Base-by-base conservation (phyloP, 768 basidiomycete genomes). In the Multifurca ochricompacta region DNA sequence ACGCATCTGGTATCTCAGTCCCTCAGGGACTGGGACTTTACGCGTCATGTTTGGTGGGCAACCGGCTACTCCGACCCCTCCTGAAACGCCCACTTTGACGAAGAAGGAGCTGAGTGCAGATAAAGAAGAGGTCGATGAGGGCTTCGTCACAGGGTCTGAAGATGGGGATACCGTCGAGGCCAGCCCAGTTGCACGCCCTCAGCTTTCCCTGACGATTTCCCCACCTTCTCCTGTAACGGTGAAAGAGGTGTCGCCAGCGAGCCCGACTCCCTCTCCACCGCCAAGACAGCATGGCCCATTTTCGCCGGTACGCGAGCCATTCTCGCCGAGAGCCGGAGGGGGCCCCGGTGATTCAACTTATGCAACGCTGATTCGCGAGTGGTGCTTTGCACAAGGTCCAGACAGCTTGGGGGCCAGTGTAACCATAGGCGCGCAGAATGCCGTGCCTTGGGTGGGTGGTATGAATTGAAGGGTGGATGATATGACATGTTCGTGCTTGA, bases 381-480 rank as follows among this genome's bases (percentile, higher is more conserved):
- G 60, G 60, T 61, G 60, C 48, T 61, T 61, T 19, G 58, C 60
- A 4, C 58, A 61, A 18, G 58, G 58, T 34, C 32, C 59, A 45
- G 47, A 56, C 41, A 16, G 31, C 10, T 59, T 55, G 37, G 56
- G 46, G 16, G 41, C 35, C 5, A 53, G 53, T 35, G 40, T 37
- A 19, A 36, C 45, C 3, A 42, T 55, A 3, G 46, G 53, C 8
- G 53, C 54, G 13, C 53, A 58, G 43, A 55, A 23, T 43, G 18
- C 57, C 6, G 57, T 56, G 32, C 53, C 53, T 3, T 58, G 57
- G 57, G 57, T 55, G 8, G 57, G 57, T 11, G 36, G 57, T 25
- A 13, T 58, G 47, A 56, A 47, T 27, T 57, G 27, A 52, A 30
- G 31, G 1, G 32, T 41, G 25, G 48, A 32, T 39, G 5, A 1